phyloP scores from a whole-genome alignment of 495 filamentous ascomycete species.

The Tuber melanosporum region DNA sequence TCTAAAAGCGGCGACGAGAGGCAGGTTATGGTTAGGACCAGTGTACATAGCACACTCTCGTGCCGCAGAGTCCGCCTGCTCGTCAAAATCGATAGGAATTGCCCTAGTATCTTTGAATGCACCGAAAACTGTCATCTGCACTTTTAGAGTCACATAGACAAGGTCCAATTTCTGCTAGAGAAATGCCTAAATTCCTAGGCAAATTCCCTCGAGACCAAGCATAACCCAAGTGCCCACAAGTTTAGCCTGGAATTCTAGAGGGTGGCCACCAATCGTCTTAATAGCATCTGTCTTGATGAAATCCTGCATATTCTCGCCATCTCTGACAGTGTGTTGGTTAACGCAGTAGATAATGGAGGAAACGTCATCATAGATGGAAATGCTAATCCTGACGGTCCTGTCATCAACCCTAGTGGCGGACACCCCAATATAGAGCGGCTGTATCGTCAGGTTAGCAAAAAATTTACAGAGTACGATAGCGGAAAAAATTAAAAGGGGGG shows the following conservation, averaged over 20 bases:
- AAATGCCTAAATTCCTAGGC: slow-evolving; percentile 62
- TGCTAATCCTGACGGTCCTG: slow-evolving; percentile 52
- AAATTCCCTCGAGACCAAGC: slow-evolving; percentile 48
- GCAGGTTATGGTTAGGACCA: slow-evolving; percentile 64
- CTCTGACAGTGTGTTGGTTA: slow-evolving; percentile 47
- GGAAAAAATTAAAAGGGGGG: too few relatives aligned
- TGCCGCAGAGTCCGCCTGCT: slow-evolving; percentile 80
- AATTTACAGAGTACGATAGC: not conserved
- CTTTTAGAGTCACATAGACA: slow-evolving; percentile 56
- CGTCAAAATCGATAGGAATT: slow-evolving; percentile 56
- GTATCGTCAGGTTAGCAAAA: slow-evolving; percentile 5
- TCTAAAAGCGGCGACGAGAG: slow-evolving; percentile 64
- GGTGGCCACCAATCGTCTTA: slow-evolving; percentile 51
- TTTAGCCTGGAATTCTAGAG: slow-evolving; percentile 58
- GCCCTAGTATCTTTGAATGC: slow-evolving; percentile 9
- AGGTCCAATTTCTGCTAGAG: slow-evolving; percentile 75
- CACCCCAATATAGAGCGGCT: slow-evolving; percentile 62
- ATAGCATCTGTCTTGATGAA: slow-evolving; percentile 52
- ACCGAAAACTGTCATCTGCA: slow-evolving; percentile 34
- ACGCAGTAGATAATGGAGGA: slow-evolving; percentile 73
- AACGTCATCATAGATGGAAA: slow-evolving; percentile 69
- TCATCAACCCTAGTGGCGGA: slow-evolving; percentile 51
- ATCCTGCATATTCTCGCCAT: slow-evolving; percentile 42
- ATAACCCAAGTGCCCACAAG: slow-evolving; percentile 60
- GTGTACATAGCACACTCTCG: slow-evolving; percentile 76